Evolutionary conservation across 2,329 filamentous ascomycete species (phyloP).

Genomic region (Aspergillus uvarum): DNA sequence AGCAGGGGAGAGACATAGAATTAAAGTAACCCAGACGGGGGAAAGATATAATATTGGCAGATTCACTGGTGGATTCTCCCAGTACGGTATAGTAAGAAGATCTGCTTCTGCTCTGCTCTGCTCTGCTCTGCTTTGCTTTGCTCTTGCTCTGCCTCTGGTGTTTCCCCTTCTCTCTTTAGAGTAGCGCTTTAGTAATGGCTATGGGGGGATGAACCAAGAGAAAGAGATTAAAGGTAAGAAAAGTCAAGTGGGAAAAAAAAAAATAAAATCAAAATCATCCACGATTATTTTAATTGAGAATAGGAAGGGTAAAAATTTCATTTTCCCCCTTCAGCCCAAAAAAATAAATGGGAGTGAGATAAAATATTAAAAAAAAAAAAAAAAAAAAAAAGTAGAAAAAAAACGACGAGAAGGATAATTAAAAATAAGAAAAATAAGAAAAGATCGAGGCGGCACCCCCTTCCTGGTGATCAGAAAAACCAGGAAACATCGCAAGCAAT

Average conservation of each 20-base stretch:
- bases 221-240: constrained; percentile 9
- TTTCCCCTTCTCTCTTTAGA: not conserved
- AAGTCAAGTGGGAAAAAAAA: constrained; percentile 4
- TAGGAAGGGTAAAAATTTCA: not conserved
- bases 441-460: constrained; percentile 5
- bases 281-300: not conserved
- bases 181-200: constrained; percentile 5
- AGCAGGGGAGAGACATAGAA: not conserved
- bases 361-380: not conserved
- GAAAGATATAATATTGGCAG: constrained; percentile 4
- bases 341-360: not conserved
- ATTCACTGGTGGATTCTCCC: constrained; percentile 6
- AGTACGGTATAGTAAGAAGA: constrained; percentile 12
- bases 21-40: constrained; percentile 2
- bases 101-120: not conserved
- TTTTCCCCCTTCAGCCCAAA: not conserved
- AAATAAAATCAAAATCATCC: not conserved
- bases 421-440: constrained; percentile 6
- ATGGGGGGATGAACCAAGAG: not conserved
- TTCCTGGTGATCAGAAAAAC: constrained; percentile 16
- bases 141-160: constrained; percentile 4
- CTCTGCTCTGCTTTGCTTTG: not conserved
- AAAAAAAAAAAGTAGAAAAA: not conserved
- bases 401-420: not conserved
- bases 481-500: constrained; percentile 7